A percentile compares a stretch with the other conserved stretches of the same genome.
Evolutionary conservation across 441 rosid species (phyloP).

Genomic region (Biscutella laevigata): DNA sequence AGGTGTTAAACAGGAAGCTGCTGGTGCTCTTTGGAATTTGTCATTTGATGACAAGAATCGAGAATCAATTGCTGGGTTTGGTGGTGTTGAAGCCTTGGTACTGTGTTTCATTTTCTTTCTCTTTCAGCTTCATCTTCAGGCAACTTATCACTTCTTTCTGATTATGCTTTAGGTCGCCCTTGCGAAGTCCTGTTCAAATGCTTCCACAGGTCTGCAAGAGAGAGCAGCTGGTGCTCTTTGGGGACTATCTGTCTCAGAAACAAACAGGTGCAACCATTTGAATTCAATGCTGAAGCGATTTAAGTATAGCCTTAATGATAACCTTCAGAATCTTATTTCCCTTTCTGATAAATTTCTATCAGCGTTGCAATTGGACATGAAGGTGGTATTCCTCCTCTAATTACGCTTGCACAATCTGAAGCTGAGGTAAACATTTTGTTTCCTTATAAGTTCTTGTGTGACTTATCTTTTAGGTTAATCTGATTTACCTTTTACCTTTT

Average conservation of each 20-base stretch:
- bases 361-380: constrained; percentile 94
- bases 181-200: constrained; percentile 80
- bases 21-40: constrained; percentile 95
- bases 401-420: constrained; percentile 73
- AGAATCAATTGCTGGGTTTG: constrained; percentile 89
- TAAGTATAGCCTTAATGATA: too few relatives aligned
- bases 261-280: constrained; percentile 53
- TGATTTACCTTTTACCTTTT: not conserved
- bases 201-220: constrained; percentile 94
- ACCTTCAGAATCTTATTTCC: too few relatives aligned
- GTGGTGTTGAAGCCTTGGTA: constrained; percentile 99
- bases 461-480: not conserved
- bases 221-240: constrained; percentile 98
- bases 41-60: constrained; percentile 90
- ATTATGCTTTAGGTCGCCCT: constrained; percentile 62
- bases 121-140: too few relatives aligned
- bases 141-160: constrained; percentile 16
- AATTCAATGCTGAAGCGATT: not conserved
- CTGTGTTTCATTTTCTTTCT: too few relatives aligned
- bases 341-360: constrained; percentile 7
- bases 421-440: constrained; percentile 53
- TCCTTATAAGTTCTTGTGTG: not conserved
- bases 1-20: constrained; percentile 99
- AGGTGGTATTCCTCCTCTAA: constrained; percentile 94
- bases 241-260: constrained; percentile 97